These are phyloP conservation scores for Capniomyces stellatus DNA, from an alignment of 371 early-diverging fungal species.

Conservation along the genomic window DNA sequence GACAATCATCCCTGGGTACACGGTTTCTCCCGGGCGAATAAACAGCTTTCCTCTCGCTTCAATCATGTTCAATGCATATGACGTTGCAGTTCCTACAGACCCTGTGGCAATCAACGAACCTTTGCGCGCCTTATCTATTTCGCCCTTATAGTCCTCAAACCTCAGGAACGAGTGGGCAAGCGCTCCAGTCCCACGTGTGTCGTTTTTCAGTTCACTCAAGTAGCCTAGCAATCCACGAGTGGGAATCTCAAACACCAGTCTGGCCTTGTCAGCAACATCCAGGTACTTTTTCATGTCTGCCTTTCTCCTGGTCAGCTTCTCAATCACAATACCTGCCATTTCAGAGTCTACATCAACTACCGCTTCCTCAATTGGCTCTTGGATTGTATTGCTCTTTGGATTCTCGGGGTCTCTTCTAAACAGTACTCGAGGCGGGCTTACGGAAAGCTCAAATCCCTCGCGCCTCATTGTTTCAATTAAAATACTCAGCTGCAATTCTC, in stretches of 20 bases:
- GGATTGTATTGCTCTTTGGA: slow-evolving; percentile 18
- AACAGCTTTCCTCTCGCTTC: slow-evolving; percentile 61
- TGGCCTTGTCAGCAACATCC: slow-evolving; percentile 44
- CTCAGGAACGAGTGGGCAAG: slow-evolving; percentile 49
- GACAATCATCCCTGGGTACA: slow-evolving; percentile 65
- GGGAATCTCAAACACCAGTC: slow-evolving; percentile 50
- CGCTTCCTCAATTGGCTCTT: slow-evolving; percentile 65
- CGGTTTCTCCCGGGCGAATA: slow-evolving; percentile 41
- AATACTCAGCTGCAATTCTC: slow-evolving; percentile 63
- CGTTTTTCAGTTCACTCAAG: slow-evolving; percentile 63
- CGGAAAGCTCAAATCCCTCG: slow-evolving; percentile 63
- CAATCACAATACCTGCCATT: slow-evolving; percentile 47
- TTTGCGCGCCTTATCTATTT: slow-evolving; percentile 44
- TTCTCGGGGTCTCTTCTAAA: slow-evolving; percentile 29
- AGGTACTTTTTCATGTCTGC: slow-evolving; percentile 47
- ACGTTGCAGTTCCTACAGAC: slow-evolving; percentile 47
- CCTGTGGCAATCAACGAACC: slow-evolving; percentile 27
- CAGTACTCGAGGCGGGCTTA: slow-evolving; percentile 57
- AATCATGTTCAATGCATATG: slow-evolving; percentile 45
- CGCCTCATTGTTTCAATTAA: slow-evolving; percentile 72
- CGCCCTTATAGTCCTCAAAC: slow-evolving; percentile 45
- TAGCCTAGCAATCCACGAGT: slow-evolving; percentile 60
- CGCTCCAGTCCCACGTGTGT: slow-evolving; percentile 39
- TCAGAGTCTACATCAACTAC: slow-evolving; percentile 49
- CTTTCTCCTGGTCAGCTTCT: slow-evolving; percentile 56